Evolutionary conservation across 2,329 filamentous ascomycete species (phyloP).

Genomic region (Aspergillus niger): DNA sequence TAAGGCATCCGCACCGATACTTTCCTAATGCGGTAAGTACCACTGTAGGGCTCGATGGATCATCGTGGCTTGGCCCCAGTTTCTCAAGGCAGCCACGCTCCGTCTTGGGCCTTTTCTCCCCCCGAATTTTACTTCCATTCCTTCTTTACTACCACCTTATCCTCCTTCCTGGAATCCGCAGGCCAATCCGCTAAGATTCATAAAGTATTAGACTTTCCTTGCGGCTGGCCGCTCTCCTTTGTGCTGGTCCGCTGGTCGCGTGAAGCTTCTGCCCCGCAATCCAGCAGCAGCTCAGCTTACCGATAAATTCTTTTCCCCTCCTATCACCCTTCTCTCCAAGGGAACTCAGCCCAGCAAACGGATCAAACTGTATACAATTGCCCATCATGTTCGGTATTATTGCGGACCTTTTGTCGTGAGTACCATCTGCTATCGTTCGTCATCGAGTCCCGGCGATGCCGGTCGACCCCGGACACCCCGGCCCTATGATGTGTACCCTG

Average conservation of each 20-base stretch:
- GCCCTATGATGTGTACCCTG: neutral
- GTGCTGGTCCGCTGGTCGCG: constrained; percentile 16
- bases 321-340: neutral
- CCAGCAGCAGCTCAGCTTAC: constrained; percentile 16
- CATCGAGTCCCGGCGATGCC: constrained; percentile 1
- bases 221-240: constrained; percentile 21
- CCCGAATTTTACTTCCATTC: constrained; percentile 9
- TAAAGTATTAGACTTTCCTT: constrained; percentile 2
- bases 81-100: constrained; percentile 19
- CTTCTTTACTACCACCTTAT: constrained; percentile 7
- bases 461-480: neutral
- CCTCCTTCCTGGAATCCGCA: neutral
- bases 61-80: constrained; percentile 12
- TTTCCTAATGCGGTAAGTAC: neutral
- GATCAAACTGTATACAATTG: neutral
- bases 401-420: constrained; percentile 76
- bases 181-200: neutral
- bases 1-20: neutral
- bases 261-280: constrained; percentile 22
- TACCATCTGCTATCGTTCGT: constrained; percentile 6
- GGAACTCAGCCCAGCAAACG: neutral
- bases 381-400: constrained; percentile 73
- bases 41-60: constrained; percentile 12
- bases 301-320: neutral
- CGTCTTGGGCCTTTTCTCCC: constrained; percentile 9